phyloP scores from a whole-genome alignment of 2,329 filamentous ascomycete genomes.

The Rhexocercosporidium sp. region DNA sequence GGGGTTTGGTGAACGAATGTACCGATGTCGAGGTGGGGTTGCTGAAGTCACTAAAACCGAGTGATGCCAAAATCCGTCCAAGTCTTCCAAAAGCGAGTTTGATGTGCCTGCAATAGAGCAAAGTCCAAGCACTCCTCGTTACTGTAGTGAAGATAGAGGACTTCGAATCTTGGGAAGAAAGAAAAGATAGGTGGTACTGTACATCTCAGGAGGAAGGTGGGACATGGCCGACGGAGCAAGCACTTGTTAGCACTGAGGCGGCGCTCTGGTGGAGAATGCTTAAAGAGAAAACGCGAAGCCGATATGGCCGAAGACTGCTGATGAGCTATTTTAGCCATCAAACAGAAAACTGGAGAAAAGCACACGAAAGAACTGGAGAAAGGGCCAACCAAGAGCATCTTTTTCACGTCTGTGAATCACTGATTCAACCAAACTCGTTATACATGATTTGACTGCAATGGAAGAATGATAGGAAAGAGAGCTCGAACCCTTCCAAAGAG shows the following conservation, averaged over 20 bases:
- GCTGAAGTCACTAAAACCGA: constrained; percentile 9
- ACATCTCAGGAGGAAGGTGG: background rate
- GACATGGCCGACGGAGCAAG: constrained; percentile 2
- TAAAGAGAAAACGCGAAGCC: background rate
- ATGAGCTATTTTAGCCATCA: background rate
- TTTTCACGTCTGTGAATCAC: background rate
- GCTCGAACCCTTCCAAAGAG: background rate
- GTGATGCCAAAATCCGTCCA: background rate
- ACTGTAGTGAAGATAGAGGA: background rate
- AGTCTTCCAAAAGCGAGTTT: constrained; percentile 1
- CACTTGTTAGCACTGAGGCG: constrained; percentile 9
- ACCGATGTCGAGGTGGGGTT: constrained; percentile 7
- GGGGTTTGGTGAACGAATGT: background rate
- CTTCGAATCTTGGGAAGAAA: background rate
- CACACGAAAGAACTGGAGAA: background rate
- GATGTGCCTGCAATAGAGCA: background rate
- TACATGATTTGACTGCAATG: background rate
- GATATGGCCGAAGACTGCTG: background rate
- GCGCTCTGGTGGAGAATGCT: background rate
- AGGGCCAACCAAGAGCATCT: background rate
- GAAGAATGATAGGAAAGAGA: background rate
- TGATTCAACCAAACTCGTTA: background rate
- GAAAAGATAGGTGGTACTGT: background rate
- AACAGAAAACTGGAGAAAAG: background rate
- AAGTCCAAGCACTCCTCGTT: background rate